phyloP scores from a whole-genome alignment of 2,329 filamentous ascomycete genomes.

The Daldinia eschscholtzii region DNA sequence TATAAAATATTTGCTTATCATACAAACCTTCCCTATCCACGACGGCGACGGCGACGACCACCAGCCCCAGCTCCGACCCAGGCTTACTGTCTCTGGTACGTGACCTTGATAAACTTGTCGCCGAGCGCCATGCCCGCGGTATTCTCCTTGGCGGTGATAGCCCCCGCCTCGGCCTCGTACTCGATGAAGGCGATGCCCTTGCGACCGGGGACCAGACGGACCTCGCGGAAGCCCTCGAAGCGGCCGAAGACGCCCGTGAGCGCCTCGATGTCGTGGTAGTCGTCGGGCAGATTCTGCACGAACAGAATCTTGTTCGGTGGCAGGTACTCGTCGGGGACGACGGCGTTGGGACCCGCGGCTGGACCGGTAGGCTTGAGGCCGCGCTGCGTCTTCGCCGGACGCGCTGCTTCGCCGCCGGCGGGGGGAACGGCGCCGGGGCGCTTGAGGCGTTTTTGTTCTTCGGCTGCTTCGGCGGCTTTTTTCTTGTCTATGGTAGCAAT shows the following conservation, averaged over 20 bases:
- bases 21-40: slow-evolving; percentile 12
- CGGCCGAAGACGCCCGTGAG: slow-evolving; percentile 85
- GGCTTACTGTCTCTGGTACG: slow-evolving; percentile 87
- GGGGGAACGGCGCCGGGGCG: slow-evolving; percentile 61
- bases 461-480: slow-evolving; percentile 83
- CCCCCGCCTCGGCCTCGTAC: slow-evolving; percentile 89
- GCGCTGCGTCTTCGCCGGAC: slow-evolving; percentile 77
- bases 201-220: slow-evolving; percentile 86
- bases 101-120: slow-evolving; percentile 88
- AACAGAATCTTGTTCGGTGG: slow-evolving; percentile 98
- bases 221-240: slow-evolving; percentile 95
- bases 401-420: slow-evolving; percentile 63
- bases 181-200: slow-evolving; percentile 95
- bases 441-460: slow-evolving; percentile 82
- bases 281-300: slow-evolving; percentile 90
- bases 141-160: slow-evolving; percentile 93
- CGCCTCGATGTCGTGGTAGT: slow-evolving; percentile 84
- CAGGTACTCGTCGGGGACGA: slow-evolving; percentile 96
- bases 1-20: slow-evolving; percentile 28
- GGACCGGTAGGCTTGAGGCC: slow-evolving; percentile 81
- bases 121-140: slow-evolving; percentile 87
- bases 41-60: not conserved
- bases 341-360: slow-evolving; percentile 66
- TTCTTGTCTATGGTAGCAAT: slow-evolving; percentile 69
- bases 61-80: not conserved